phyloP scores from a whole-genome alignment of 345 rosid species.

The Eucalyptus tenuipes region DNA sequence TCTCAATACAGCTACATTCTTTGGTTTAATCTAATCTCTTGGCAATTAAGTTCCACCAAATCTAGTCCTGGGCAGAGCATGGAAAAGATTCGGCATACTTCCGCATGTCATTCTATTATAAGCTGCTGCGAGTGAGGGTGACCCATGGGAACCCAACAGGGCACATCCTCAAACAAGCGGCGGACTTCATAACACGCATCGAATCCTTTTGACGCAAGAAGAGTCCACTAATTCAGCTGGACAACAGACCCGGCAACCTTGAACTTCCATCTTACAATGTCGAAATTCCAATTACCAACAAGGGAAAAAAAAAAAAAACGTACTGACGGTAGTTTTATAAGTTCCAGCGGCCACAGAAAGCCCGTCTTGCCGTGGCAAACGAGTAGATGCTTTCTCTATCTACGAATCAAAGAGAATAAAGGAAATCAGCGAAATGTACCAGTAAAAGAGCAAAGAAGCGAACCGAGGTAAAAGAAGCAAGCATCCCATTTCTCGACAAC shows the following conservation, averaged over 20 bases:
- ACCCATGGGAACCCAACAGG: background rate
- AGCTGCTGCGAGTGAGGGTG: background rate
- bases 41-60: background rate
- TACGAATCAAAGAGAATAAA: background rate
- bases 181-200: background rate
- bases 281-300: background rate
- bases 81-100: background rate
- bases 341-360: background rate
- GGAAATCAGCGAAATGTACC: background rate
- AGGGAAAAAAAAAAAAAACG: background rate
- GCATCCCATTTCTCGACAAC: background rate
- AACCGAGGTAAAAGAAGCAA: background rate
- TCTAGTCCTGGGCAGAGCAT: background rate
- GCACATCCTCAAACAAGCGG: background rate
- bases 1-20: background rate
- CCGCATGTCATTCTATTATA: background rate
- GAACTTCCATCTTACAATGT: background rate
- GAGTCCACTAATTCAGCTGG: background rate
- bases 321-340: background rate
- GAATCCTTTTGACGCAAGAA: background rate
- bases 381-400: background rate
- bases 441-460: background rate
- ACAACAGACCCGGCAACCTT: background rate
- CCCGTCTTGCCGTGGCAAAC: background rate
- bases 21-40: background rate